Conservation (phyloP, 2,329 filamentous ascomycete species). For the Lachnellula hyalina region DNA sequence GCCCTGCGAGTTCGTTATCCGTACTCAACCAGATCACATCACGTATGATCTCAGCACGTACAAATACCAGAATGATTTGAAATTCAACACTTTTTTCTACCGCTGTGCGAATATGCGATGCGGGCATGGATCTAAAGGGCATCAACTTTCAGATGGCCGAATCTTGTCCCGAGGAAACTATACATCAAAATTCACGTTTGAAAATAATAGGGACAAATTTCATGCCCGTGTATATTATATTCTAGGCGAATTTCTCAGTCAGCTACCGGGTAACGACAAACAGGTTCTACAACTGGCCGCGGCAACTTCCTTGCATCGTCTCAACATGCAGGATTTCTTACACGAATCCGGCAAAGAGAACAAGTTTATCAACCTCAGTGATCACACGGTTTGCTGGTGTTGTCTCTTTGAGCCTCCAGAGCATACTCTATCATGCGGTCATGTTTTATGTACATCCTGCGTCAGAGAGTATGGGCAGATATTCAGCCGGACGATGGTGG, state of each 20-base stretch:
- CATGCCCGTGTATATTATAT: not conserved
- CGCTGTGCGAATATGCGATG: constrained; percentile 1
- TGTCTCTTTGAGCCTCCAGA: constrained; percentile 1
- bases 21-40: constrained; percentile 1
- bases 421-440: constrained; percentile 4
- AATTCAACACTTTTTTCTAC: not conserved
- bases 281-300: not conserved
- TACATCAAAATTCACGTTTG: constrained; percentile 1
- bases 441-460: constrained; percentile 6
- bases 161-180: constrained; percentile 1
- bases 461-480: not conserved
- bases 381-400: constrained; percentile 1
- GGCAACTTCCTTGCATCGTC: not conserved
- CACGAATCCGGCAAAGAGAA: not conserved
- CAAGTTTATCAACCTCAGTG: not conserved
- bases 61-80: not conserved
- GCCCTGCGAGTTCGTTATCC: constrained; percentile 6
- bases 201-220: not conserved
- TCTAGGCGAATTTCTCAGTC: not conserved
- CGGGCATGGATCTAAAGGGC: constrained; percentile 9
- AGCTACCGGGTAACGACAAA: not conserved
- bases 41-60: not conserved
- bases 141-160: constrained; percentile 5
- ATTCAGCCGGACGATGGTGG: not conserved
- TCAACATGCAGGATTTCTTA: not conserved